Base-by-base conservation (phyloP, 257 asterid species). In the Gentiana macrophylla region DNA sequence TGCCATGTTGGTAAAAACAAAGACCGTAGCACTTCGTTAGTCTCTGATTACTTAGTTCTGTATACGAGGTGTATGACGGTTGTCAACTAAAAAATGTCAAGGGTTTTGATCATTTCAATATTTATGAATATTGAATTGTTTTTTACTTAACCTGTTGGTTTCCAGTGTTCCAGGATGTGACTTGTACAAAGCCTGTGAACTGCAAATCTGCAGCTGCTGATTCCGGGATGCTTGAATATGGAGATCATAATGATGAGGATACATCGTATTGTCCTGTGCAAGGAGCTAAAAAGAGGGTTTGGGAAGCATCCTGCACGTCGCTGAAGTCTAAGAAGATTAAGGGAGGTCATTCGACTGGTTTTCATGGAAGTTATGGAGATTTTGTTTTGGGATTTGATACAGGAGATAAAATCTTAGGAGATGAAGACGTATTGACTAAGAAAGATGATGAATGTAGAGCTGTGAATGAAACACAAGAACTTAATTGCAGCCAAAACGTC, bases 221-320 rank as follows among this genome's bases (percentile, higher is more conserved):
- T 52, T 77, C 64, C 53, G 78, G 59, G 57, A 63, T 50, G 12
- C 53, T 12, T 35, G 71, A 66, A 74, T 52, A 59, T 53, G 71
- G 74, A 61, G 64, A 64, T 55, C 69, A 66, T 43, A 69, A 52
- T 64, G 41, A 63, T 52, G 72, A 52, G 69, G 73, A 62, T 45
- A 41, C 36, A 36, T 70, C 80, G 64, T 72, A 84, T 46, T 77
- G 76, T 67, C 73, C 87, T 32, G 47, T 64, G 38, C 72, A 65
- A 59, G 78, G 80, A 72, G 61, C 72, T 59, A 87, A 76, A 53
- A 90, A 75, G 72, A 84, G 95, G 74, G 62, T 56, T 49, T 91
- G 98, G 96, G 92, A 77, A 78, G 73, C 98, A 66, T 76, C 94
- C 53, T 62, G 67, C 51, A 79, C 94, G 62, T 91, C 94, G n/a